Evolutionary conservation across 805 yeast genomes (phyloP), one percentile per base, ranked within the genome.

Genomic region (Zygosaccharomyces bailii): DNA sequence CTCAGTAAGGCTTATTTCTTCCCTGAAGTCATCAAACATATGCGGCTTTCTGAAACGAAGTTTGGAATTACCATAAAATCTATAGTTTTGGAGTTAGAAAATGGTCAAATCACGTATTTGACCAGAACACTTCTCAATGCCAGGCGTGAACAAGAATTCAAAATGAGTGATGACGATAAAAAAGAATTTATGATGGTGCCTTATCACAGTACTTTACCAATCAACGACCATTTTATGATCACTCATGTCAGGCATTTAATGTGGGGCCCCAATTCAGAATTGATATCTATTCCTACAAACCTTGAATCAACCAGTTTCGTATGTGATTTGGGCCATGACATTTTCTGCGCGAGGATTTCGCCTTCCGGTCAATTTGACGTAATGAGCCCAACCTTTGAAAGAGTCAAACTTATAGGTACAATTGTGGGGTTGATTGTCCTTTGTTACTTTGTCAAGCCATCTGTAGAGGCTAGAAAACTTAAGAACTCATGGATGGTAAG

Each of bases 281-380:
- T 82, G 5, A 54, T 72, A 2, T 70, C 84, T 0, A 57, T 70
- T 3, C 72, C 85, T 2, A 85, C 97, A 0, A 73, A 77, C 31
- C 69, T 89, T 41, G 98, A 91, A 65, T 86, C 96, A 1, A 89
- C 97, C 0, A 72, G 84, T 13, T 72, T 86, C 14, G 76, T 86
- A 0, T 81, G 93, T 49, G 71, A 75, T 29, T 66, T 79, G 35
- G 86, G 84, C 14, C 64, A 72, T n/a, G 95, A 87, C 59, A 61
- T 84, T 5, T 90, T 86, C 67, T 86, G 90, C 57, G 82, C 95
- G 0, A 72, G 79, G 45, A 73, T 85, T 13, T 76, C 84, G 40
- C 96, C 98, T 0, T 86, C 96, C 0, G 77, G 78, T 34, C 86
- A 87, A 31, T 90, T 86, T 65, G 99, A 91, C 66, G 71, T 78